phyloP scores from a whole-genome alignment of 768 basidiomycete genomes.

The Sistotremastrum niveocremeum region DNA sequence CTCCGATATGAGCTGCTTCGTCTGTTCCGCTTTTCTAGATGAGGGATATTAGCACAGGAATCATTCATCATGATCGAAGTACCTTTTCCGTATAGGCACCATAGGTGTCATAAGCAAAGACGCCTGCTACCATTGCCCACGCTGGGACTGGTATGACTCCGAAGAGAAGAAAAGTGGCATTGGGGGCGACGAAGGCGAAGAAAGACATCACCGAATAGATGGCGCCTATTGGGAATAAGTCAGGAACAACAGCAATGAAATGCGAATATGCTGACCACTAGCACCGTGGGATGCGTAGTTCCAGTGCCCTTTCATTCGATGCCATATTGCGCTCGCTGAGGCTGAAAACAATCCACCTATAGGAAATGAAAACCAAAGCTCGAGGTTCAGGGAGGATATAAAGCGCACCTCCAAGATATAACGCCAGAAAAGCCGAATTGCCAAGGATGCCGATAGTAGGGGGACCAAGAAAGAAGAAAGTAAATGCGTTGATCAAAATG shows the following conservation, averaged over 20 bases:
- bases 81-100: slow-evolving; percentile 22
- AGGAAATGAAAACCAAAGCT: slow-evolving; percentile 29
- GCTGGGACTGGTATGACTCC: slow-evolving; percentile 70
- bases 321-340: slow-evolving; percentile 21
- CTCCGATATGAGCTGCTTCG: slow-evolving; percentile 57
- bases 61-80: not conserved
- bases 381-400: slow-evolving; percentile 1
- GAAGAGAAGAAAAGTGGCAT: slow-evolving; percentile 52
- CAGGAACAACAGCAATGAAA: not conserved
- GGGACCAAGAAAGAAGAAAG: slow-evolving; percentile 65
- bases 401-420: slow-evolving; percentile 58
- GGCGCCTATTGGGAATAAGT: slow-evolving; percentile 33
- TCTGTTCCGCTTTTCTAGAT: slow-evolving; percentile 39
- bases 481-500: slow-evolving; percentile 64
- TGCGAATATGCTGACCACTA: slow-evolving; percentile 39
- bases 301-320: slow-evolving; percentile 28
- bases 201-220: slow-evolving; percentile 59
- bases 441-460: slow-evolving; percentile 51
- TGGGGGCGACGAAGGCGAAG: slow-evolving; percentile 59
- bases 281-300: slow-evolving; percentile 43
- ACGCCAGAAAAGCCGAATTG: slow-evolving; percentile 45
- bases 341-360: slow-evolving; percentile 37
- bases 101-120: slow-evolving; percentile 49
- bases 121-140: slow-evolving; percentile 55
- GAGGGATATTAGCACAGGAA: not conserved